phyloP scores from a whole-genome alignment of 1,284 basidiomycete genomes.

The Dichomitus squalens region DNA sequence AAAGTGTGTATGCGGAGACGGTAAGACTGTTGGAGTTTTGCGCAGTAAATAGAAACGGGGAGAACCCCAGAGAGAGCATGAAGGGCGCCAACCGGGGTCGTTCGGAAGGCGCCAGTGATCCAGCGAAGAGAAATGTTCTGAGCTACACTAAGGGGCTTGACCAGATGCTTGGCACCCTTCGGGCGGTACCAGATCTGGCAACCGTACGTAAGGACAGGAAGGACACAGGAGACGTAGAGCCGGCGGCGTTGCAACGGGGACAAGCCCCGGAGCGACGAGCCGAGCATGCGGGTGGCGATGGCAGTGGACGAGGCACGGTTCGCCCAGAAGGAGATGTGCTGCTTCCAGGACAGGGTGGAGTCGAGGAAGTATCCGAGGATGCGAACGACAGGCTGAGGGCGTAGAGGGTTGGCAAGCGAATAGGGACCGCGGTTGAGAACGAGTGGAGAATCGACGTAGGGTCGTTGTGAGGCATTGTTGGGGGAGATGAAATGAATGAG shows the following conservation, averaged over 20 bases:
- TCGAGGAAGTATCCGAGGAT: constrained; percentile 1
- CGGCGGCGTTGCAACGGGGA: background rate
- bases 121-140: constrained; percentile 5
- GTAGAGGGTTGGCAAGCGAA: background rate
- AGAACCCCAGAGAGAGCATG: background rate
- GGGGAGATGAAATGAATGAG: constrained; percentile 15
- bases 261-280: background rate
- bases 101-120: constrained; percentile 11
- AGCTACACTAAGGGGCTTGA: background rate
- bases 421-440: background rate
- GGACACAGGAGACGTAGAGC: background rate
- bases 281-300: background rate
- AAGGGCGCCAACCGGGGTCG: constrained; percentile 1
- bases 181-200: background rate
- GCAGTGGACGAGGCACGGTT: background rate
- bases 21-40: constrained; percentile 3
- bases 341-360: background rate
- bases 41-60: background rate
- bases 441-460: background rate
- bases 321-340: background rate
- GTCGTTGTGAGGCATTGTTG: background rate
- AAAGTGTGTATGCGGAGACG: constrained; percentile 2
- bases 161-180: background rate
- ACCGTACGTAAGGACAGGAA: background rate
- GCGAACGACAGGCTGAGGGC: too few relatives aligned